Evolutionary conservation across 2,329 filamentous ascomycete genomes (phyloP).

Genomic region (Intubia oerlemansii): DNA sequence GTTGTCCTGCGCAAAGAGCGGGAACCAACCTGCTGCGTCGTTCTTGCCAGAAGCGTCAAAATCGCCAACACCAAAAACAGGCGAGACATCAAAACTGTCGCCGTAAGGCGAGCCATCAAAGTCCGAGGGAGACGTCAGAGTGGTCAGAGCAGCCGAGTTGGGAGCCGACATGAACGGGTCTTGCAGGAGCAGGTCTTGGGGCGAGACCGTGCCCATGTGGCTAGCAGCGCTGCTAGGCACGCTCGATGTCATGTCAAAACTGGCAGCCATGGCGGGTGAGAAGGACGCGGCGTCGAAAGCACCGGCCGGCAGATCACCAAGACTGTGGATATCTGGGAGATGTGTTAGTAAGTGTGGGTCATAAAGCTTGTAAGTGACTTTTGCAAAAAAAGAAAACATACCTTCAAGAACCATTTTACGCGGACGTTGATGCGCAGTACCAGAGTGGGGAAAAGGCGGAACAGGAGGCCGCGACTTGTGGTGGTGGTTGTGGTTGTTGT

Average conservation of each 20-base stretch:
- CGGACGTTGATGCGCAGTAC: constrained; percentile 4
- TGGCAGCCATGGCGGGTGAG: constrained; percentile 27
- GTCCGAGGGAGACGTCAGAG: constrained; percentile 66
- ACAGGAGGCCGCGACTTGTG: constrained; percentile 46
- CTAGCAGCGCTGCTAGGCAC: constrained; percentile 22
- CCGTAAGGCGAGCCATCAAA: constrained; percentile 59
- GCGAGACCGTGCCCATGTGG: constrained; percentile 56
- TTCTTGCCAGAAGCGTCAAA: constrained; percentile 23
- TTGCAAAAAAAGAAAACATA: constrained; percentile 14
- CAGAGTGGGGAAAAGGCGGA: constrained; percentile 42
- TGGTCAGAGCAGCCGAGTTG: constrained; percentile 62
- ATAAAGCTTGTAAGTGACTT: background rate
- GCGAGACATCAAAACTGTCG: constrained; percentile 57
- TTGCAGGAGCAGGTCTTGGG: constrained; percentile 56
- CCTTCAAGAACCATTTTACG: constrained; percentile 37
- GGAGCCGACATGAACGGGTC: constrained; percentile 55
- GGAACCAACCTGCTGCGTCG: constrained; percentile 47
- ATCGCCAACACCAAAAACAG: constrained; percentile 44
- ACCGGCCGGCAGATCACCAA: constrained; percentile 29
- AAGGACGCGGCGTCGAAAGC: constrained; percentile 33
- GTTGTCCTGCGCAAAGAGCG: constrained; percentile 43
- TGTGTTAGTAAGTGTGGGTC: constrained; percentile 13
- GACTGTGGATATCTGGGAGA: constrained; percentile 27
- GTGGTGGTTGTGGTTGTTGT: too few relatives aligned
- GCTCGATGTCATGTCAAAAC: constrained; percentile 28